Evolutionary conservation across 1,284 basidiomycete species (phyloP).

Genomic region (Moesziomyces antarcticus): DNA sequence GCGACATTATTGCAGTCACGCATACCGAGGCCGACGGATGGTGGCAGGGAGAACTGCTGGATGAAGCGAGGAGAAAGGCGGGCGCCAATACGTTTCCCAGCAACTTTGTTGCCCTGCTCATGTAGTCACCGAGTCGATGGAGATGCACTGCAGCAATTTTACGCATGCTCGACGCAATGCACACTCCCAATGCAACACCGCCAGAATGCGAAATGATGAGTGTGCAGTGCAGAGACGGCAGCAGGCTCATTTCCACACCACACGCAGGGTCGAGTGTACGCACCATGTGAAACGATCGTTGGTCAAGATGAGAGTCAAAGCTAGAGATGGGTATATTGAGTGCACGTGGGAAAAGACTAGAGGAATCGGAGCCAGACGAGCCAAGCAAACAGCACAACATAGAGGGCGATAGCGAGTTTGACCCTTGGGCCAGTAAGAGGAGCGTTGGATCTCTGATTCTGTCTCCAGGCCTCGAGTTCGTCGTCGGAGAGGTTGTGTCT

Average conservation of each 20-base stretch:
- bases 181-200: too few relatives aligned
- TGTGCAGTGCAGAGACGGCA: too few relatives aligned
- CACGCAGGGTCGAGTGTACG: too few relatives aligned
- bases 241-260: too few relatives aligned
- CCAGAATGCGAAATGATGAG: too few relatives aligned
- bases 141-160: not conserved
- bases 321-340: too few relatives aligned
- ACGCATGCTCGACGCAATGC: too few relatives aligned
- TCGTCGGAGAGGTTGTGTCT: conserved; percentile 55
- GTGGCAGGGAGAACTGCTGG: conserved; percentile 86
- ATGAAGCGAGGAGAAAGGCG: conserved; percentile 80
- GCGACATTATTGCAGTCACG: conserved; percentile 91
- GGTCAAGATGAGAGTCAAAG: too few relatives aligned
- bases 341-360: too few relatives aligned
- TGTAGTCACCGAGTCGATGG: conserved; percentile 13
- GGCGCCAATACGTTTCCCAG: conserved; percentile 90
- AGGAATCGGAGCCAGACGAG: conserved; percentile 26
- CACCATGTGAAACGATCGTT: too few relatives aligned
- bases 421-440: conserved; percentile 58
- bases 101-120: conserved; percentile 79
- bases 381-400: conserved; percentile 48
- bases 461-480: conserved; percentile 61
- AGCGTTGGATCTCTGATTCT: conserved; percentile 44
- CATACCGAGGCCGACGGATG: conserved; percentile 91
- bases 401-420: conserved; percentile 49